These are phyloP conservation scores for Camellia sinensis DNA, from an alignment of 148 eudicot genomes.

Conservation along the genomic window DNA sequence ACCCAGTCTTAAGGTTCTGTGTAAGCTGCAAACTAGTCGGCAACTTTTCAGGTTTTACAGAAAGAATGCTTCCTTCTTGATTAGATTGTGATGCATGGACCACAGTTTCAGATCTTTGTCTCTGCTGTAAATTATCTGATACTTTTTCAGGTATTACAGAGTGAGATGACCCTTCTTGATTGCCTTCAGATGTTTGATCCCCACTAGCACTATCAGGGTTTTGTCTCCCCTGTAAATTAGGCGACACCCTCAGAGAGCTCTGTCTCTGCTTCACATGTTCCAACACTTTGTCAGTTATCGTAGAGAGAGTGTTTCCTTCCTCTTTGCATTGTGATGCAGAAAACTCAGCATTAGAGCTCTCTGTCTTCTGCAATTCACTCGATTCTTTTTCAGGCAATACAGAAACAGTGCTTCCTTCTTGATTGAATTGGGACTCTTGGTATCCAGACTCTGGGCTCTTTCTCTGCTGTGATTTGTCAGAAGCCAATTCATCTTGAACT, in stretches of 20 bases:
- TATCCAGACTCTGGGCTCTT: constrained; percentile 30
- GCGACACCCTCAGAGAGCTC: constrained; percentile 43
- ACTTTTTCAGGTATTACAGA: constrained; percentile 37
- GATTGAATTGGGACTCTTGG: constrained; percentile 26
- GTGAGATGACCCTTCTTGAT: constrained; percentile 33
- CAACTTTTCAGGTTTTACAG: constrained; percentile 45
- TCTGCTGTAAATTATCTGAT: constrained; percentile 19
- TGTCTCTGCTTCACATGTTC: constrained; percentile 23
- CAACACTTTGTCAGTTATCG: constrained; percentile 40
- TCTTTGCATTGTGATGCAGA: constrained; percentile 32
- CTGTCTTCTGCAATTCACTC: constrained; percentile 22
- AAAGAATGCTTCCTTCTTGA: constrained; percentile 30
- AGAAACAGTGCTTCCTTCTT: constrained; percentile 30
- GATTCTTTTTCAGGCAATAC: constrained; percentile 37
- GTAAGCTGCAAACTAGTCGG: constrained; percentile 36
- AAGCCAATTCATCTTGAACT: constrained; percentile 29
- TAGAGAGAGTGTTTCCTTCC: constrained; percentile 28
- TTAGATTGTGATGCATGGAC: constrained; percentile 27
- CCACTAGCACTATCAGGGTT: constrained; percentile 32
- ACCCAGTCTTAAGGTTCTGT: constrained; percentile 28
- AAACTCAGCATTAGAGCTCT: constrained; percentile 23
- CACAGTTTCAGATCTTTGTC: constrained; percentile 28
- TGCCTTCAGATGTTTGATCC: constrained; percentile 26
- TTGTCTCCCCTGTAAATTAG: constrained; percentile 15
- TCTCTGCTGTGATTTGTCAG: constrained; percentile 32